Evolutionary conservation across 2,329 filamentous ascomycete genomes (phyloP), one percentile per base, ranked within the genome.

Genomic region (Aspergillus thermomutatus): DNA sequence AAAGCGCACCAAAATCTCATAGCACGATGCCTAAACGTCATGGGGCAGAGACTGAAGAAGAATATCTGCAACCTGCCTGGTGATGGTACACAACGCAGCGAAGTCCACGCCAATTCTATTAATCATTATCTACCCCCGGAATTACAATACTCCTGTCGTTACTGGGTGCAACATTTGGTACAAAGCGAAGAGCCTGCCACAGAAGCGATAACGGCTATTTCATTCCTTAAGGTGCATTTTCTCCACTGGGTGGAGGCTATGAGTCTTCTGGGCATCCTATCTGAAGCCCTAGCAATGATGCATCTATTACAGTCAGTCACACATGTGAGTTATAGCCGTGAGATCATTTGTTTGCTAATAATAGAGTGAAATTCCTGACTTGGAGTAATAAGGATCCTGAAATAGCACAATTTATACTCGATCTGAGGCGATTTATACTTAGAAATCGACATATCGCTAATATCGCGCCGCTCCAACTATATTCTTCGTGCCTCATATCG

Each of bases 381-480:
- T 56, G 64, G 57, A 26, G 43, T 14, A 46, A 64, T 19, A n/a
- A 52, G 4, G 34, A 40, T 56, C 7, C 45, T 28, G 10, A 54
- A 40, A 31, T 67, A 9, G 56, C 52, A 1, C 45, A 54, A 6
- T 72, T 73, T 51, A 56, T 73, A 9, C 26, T 66, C 28, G 71
- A 76, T 61, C 66, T 67, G n/a, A 65, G 50, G 46, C 59, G 66
- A 41, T 73, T 75, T 57, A 50, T 72, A 37, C 60, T 71, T 0
- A 62, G 60, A 46, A 66, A 69, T 55, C 26, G 57, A 19, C 60
- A 66, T 8, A 64, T 74, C 26, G 60, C 67, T 37, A 61, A 71
- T 37, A 49, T 51, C 41, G 65, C 66, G 11, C 74, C 74, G 10
- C 69, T 77, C 23, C 71, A 76, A 59, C 47, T 71, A 14, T 75